Conservation (phyloP, 495 filamentous ascomycete genomes). For the Aspergillus nidulans region DNA sequence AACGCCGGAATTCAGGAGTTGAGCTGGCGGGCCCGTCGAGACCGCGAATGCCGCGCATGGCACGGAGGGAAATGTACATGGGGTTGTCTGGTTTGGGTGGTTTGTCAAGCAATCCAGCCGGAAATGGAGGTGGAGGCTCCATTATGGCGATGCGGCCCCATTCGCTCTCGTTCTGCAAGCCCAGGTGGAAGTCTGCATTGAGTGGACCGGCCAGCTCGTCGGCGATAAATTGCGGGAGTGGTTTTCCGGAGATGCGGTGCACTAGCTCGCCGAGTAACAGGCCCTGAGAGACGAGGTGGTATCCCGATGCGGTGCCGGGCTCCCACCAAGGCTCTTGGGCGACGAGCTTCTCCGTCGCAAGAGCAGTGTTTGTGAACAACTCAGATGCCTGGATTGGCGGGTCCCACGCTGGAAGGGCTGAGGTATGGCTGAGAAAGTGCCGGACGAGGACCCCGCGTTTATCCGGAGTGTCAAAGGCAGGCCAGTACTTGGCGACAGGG, state of each 20-base stretch:
- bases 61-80: conserved; percentile 14
- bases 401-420: conserved; percentile 36
- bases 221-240: conserved; percentile 35
- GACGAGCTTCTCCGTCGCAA: conserved; percentile 30
- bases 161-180: conserved; percentile 24
- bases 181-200: conserved; percentile 38
- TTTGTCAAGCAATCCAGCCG: not conserved
- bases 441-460: conserved; percentile 37
- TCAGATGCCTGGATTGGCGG: conserved; percentile 21
- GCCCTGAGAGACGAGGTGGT: conserved; percentile 37
- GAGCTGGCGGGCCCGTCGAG: not conserved
- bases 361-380: conserved; percentile 24
- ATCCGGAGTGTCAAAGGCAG: conserved; percentile 40
- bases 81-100: conserved; percentile 1
- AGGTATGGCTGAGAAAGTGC: conserved; percentile 39
- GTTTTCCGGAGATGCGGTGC: conserved; percentile 32
- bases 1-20: conserved; percentile 19
- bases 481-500: conserved; percentile 42
- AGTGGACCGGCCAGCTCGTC: conserved; percentile 36
- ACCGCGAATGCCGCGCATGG: conserved; percentile 10
- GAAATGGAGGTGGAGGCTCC: conserved; percentile 8
- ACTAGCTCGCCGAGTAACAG: conserved; percentile 39
- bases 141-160: conserved; percentile 29
- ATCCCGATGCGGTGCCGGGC: conserved; percentile 36
- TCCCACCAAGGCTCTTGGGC: conserved; percentile 41